Evolutionary conservation across 139 green algal genomes (phyloP).

Genomic region (Chlorella vulgaris): DNA sequence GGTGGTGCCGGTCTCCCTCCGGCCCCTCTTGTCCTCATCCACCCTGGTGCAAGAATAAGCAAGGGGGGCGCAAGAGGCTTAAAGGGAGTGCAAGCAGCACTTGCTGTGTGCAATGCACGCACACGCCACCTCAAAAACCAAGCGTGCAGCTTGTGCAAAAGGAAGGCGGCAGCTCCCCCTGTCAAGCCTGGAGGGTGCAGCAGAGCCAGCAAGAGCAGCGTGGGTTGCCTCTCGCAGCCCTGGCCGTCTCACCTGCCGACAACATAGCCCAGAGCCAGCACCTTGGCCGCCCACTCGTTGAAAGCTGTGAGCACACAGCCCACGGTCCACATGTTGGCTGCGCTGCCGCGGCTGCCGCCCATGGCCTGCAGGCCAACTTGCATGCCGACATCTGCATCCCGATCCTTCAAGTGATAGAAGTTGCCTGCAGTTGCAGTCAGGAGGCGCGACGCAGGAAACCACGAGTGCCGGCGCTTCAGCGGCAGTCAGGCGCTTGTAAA

Average conservation of each 20-base stretch:
- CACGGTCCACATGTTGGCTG: slow-evolving; percentile 76
- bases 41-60: too few relatives aligned
- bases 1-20: slow-evolving; percentile 14
- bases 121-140: too few relatives aligned
- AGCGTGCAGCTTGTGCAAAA: background rate
- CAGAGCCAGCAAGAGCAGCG: too few relatives aligned
- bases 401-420: slow-evolving; percentile 72
- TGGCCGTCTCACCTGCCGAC: slow-evolving; percentile 43
- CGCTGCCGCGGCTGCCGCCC: slow-evolving; percentile 5
- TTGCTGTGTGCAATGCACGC: too few relatives aligned
- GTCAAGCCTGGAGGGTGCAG: background rate
- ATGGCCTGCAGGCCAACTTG: slow-evolving; percentile 16
- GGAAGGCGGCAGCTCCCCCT: background rate
- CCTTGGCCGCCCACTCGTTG: slow-evolving; percentile 55
- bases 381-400: slow-evolving; percentile 5
- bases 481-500: background rate
- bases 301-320: slow-evolving; percentile 57
- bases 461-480: too few relatives aligned
- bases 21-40: slow-evolving; percentile 4
- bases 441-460: background rate
- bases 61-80: too few relatives aligned
- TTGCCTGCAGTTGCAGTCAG: slow-evolving; percentile 26
- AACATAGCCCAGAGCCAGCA: slow-evolving; percentile 63
- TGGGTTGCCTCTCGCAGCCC: background rate
- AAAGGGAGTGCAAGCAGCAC: too few relatives aligned